phyloP scores from a whole-genome alignment of 1,284 basidiomycete genomes.

The Crocinoboletus sp. region DNA sequence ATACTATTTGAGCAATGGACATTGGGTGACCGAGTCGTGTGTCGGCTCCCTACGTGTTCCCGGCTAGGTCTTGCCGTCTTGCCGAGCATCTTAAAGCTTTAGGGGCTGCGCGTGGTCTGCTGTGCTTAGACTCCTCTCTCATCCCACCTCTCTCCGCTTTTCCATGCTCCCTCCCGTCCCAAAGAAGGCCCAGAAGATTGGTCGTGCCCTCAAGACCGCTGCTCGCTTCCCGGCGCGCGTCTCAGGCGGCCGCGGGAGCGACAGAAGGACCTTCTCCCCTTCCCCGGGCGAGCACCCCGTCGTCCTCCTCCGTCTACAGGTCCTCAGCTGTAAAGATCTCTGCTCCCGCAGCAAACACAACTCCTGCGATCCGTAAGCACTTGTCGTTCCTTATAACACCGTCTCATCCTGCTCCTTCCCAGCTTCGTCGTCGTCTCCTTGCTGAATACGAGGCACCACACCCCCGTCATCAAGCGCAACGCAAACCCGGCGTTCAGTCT shows the following conservation, averaged over 20 bases:
- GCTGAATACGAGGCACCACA: conserved; percentile 63
- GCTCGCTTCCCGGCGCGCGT: conserved; percentile 44
- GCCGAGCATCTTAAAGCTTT: conserved; percentile 7
- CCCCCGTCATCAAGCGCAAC: conserved; percentile 76
- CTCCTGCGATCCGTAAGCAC: conserved; percentile 67
- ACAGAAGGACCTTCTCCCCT: conserved; percentile 44
- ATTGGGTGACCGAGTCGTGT: too few species aligned
- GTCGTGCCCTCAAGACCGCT: conserved; percentile 45
- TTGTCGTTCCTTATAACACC: neutral
- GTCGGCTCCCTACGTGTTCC: too few species aligned
- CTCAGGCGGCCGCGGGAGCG: conserved; percentile 37
- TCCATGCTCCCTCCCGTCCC: conserved; percentile 34
- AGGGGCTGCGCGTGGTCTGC: conserved; percentile 14
- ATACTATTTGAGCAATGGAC: too few species aligned
- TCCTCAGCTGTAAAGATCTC: conserved; percentile 59
- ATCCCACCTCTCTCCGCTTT: neutral
- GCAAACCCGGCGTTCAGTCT: conserved; percentile 71
- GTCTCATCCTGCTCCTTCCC: conserved; percentile 1
- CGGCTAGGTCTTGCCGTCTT: conserved; percentile 1
- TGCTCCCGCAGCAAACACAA: conserved; percentile 60
- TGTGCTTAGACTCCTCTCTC: conserved; percentile 13
- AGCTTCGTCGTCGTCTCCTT: conserved; percentile 75
- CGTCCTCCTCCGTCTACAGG: conserved; percentile 61
- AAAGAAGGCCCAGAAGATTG: conserved; percentile 43
- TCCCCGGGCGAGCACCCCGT: conserved; percentile 59